These are phyloP conservation scores for Amphichorda felina DNA, from an alignment of 2,329 filamentous ascomycete species.

Conservation along the genomic window DNA sequence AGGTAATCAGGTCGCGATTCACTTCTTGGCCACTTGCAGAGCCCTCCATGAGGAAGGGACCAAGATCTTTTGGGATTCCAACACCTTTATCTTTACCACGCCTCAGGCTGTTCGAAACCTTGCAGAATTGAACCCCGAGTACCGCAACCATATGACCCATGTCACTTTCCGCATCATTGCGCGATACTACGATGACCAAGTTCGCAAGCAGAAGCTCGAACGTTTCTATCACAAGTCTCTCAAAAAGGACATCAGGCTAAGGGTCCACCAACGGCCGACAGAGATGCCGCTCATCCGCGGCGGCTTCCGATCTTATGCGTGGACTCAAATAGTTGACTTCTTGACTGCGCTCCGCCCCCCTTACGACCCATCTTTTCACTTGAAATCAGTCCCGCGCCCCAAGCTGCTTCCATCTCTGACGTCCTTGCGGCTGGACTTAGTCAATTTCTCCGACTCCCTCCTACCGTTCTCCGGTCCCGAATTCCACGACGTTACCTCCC, in stretches of 20 bases:
- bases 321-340: conserved; percentile 41
- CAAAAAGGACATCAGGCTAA: conserved; percentile 27
- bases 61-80: conserved; percentile 36
- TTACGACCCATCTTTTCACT: conserved; percentile 26
- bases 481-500: conserved; percentile 39
- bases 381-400: conserved; percentile 22
- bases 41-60: conserved; percentile 36
- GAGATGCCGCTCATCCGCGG: conserved; percentile 34
- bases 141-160: conserved; percentile 30
- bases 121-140: conserved; percentile 26
- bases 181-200: conserved; percentile 41
- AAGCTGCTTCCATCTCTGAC: conserved; percentile 34
- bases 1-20: conserved; percentile 37
- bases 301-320: conserved; percentile 42
- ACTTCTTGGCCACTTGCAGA: conserved; percentile 39
- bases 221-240: conserved; percentile 29
- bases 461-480: conserved; percentile 32
- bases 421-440: conserved; percentile 37
- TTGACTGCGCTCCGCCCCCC: conserved; percentile 37
- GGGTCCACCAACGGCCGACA: conserved; percentile 27
- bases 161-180: conserved; percentile 42
- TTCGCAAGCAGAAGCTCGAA: conserved; percentile 26
- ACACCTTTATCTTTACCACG: conserved; percentile 43
- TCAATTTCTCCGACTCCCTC: conserved; percentile 38
- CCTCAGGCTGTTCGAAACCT: conserved; percentile 36